These are phyloP conservation scores for Lepiota venenata DNA, from an alignment of 768 basidiomycete genomes.

Conservation along the genomic window DNA sequence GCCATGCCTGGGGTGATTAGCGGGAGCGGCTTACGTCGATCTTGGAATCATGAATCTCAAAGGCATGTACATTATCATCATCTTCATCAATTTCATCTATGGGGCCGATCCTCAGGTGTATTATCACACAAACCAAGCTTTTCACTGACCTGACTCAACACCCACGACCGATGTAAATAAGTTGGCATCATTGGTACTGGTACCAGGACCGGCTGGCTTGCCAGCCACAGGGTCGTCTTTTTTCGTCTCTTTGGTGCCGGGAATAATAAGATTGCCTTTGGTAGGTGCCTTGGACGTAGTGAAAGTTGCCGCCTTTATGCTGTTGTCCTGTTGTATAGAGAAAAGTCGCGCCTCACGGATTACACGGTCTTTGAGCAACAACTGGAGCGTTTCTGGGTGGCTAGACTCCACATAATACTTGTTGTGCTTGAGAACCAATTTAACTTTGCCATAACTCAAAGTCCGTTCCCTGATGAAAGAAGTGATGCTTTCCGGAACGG, in stretches of 20 bases:
- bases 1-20: neutral
- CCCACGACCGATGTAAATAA: conserved; percentile 96
- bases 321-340: conserved; percentile 64
- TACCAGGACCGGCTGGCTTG: conserved; percentile 24
- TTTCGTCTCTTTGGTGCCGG: conserved; percentile 77
- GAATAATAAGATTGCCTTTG: conserved; percentile 80
- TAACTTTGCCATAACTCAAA: conserved; percentile 96
- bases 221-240: conserved; percentile 48
- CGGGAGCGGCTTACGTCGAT: conserved; percentile 69
- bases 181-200: conserved; percentile 56
- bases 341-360: conserved; percentile 84
- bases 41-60: conserved; percentile 91
- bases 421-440: conserved; percentile 97
- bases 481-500: conserved; percentile 84
- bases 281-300: conserved; percentile 81
- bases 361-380: conserved; percentile 79
- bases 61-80: conserved; percentile 95
- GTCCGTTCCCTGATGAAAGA: conserved; percentile 91
- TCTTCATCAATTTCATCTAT: conserved; percentile 96
- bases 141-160: conserved; percentile 71
- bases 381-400: conserved; percentile 89
- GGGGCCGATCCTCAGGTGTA: neutral
- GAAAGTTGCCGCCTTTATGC: conserved; percentile 72
- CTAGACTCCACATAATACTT: conserved; percentile 96
- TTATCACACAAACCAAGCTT: neutral